phyloP scores from a whole-genome alignment of 176 grass and related monocot genomes.

The Poa pratensis region DNA sequence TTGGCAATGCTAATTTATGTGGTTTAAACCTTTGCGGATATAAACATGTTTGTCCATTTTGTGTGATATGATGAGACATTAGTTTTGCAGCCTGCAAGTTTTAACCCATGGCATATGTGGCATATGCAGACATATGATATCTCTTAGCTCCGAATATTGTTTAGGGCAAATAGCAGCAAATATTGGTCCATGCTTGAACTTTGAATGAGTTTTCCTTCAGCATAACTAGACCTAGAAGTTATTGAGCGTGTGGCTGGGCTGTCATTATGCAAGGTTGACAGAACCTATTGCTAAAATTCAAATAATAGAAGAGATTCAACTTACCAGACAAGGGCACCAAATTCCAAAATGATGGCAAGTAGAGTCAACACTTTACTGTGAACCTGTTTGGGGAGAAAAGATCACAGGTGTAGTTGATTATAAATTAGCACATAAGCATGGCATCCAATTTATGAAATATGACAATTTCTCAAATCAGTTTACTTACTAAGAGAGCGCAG shows the following conservation, averaged over 20 bases:
- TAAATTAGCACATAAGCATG: background rate
- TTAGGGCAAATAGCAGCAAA: background rate
- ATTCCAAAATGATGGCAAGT: slow-evolving; percentile 89
- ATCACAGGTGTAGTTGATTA: background rate
- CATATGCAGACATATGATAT: background rate
- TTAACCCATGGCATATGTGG: background rate
- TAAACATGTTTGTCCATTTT: slow-evolving; percentile 1
- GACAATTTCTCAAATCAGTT: slow-evolving; percentile 4
- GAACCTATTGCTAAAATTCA: slow-evolving; percentile 27
- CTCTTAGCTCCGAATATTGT: slow-evolving; percentile 13
- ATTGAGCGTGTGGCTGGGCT: background rate
- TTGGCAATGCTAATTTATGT: slow-evolving; percentile 7
- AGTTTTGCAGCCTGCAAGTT: background rate
- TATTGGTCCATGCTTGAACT: background rate
- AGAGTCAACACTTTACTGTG: slow-evolving; percentile 92
- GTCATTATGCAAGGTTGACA: background rate
- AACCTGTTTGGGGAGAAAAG: slow-evolving; percentile 55
- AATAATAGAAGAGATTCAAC: slow-evolving; percentile 20
- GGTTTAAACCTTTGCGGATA: background rate
- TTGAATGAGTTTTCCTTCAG: background rate
- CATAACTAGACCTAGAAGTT: background rate
- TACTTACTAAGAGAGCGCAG: slow-evolving; percentile 90
- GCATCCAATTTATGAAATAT: slow-evolving; percentile 36
- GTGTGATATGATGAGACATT: background rate
- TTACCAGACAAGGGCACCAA: slow-evolving; percentile 95